Evolutionary conservation across 805 yeast species (phyloP).

Genomic region (Cyberlindnera xishuangbannaensis): DNA sequence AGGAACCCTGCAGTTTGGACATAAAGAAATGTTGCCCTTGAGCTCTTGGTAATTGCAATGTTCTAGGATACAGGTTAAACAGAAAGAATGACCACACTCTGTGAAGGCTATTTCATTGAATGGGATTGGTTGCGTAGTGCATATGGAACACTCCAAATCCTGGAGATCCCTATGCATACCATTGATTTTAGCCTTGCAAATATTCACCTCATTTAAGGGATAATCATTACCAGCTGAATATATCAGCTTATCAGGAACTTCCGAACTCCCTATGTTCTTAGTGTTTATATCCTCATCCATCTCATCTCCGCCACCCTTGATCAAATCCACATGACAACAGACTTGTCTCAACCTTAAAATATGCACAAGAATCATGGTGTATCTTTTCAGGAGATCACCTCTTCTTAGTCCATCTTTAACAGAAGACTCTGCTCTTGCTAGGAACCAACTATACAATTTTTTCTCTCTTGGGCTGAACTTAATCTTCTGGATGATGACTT

Average conservation of each 20-base stretch:
- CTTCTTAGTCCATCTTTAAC: conserved; percentile 52
- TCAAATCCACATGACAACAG: conserved; percentile 76
- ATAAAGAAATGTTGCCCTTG: conserved; percentile 41
- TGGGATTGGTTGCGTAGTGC: conserved; percentile 62
- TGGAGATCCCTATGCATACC: conserved; percentile 28
- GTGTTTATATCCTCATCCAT: conserved; percentile 42
- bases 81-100: conserved; percentile 77
- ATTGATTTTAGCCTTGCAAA: conserved; percentile 25
- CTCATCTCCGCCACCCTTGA: conserved; percentile 44
- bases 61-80: conserved; percentile 65
- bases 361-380: conserved; percentile 76
- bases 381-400: conserved; percentile 67
- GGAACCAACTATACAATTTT: conserved; percentile 61
- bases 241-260: conserved; percentile 19
- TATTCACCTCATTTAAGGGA: conserved; percentile 12
- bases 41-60: conserved; percentile 64
- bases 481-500: conserved; percentile 61
- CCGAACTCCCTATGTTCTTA: conserved; percentile 9
- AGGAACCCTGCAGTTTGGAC: conserved; percentile 70
- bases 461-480: conserved; percentile 62
- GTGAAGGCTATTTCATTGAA: conserved; percentile 52
- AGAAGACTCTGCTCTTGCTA: conserved; percentile 57
- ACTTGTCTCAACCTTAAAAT: conserved; percentile 79
- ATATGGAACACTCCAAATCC: conserved; percentile 75
- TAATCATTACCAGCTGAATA: conserved; percentile 2